Percentiles rank a stretch among this genome's conserved stretches.
Conservation (phyloP, 345 rosid species). For the Combretum micranthum region DNA sequence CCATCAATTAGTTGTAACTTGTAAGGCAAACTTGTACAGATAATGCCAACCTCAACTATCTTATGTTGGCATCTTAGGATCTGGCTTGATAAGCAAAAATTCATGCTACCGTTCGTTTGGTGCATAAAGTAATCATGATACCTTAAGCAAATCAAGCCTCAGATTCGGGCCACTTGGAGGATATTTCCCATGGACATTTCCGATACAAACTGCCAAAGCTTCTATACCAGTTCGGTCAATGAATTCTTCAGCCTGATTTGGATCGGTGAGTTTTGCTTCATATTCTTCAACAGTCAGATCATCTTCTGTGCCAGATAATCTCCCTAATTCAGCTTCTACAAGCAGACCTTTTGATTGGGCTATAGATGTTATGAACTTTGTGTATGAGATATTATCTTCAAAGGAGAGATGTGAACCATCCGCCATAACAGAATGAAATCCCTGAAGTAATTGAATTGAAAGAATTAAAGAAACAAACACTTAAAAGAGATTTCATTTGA, state of each 20-base stretch:
- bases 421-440: slow-evolving; percentile 90
- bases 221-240: slow-evolving; percentile 75
- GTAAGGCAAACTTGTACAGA: too few species aligned
- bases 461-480: background rate
- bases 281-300: slow-evolving; percentile 89
- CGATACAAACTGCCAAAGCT: slow-evolving; percentile 95
- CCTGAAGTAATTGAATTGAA: slow-evolving; percentile 34
- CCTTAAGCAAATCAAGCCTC: slow-evolving; percentile 83
- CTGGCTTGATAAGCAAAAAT: too few species aligned
- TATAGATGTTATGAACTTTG: slow-evolving; percentile 55
- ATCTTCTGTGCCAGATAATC: slow-evolving; percentile 95
- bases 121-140: slow-evolving; percentile 12
- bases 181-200: slow-evolving; percentile 95
- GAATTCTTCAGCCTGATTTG: slow-evolving; percentile 82
- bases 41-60: too few species aligned
- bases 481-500: too few species aligned
- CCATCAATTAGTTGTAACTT: background rate
- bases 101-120: background rate
- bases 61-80: too few species aligned
- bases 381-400: slow-evolving; percentile 64
- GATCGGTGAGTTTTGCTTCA: slow-evolving; percentile 83
- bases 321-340: slow-evolving; percentile 94
- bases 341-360: slow-evolving; percentile 65
- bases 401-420: slow-evolving; percentile 92
- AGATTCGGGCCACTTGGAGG: slow-evolving; percentile 83